phyloP scores from a whole-genome alignment of 352 stramenopile genomes.

The Phytophthora pinifolia region DNA sequence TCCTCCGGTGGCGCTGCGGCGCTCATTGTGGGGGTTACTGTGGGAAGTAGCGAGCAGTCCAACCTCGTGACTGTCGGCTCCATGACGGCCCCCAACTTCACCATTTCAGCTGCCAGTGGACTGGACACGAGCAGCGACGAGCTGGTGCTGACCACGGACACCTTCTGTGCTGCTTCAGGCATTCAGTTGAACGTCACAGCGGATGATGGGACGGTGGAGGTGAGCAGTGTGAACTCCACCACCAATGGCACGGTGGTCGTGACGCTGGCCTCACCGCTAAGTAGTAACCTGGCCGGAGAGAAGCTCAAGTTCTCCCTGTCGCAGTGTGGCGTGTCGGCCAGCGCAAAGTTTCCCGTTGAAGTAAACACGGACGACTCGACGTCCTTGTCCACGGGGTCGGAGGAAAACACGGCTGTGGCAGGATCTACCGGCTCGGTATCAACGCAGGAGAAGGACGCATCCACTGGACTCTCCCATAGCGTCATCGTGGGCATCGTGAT shows the following conservation, averaged over 20 bases:
- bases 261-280: constrained; percentile 36
- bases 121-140: constrained; percentile 35
- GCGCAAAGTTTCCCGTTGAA: constrained; percentile 20
- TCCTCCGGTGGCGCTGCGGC: constrained; percentile 29
- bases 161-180: constrained; percentile 35
- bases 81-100: constrained; percentile 40
- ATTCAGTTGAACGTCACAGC: constrained; percentile 40
- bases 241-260: constrained; percentile 48
- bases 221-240: constrained; percentile 39
- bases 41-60: constrained; percentile 51
- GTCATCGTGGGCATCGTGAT: constrained; percentile 73
- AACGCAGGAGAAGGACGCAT: constrained; percentile 51
- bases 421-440: constrained; percentile 27
- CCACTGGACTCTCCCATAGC: constrained; percentile 65
- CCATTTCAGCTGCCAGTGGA: constrained; percentile 41
- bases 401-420: constrained; percentile 9
- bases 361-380: constrained; percentile 22
- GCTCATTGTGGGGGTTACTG: constrained; percentile 51
- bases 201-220: constrained; percentile 21
- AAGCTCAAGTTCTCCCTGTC: constrained; percentile 47
- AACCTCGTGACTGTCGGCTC: constrained; percentile 46
- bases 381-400: constrained; percentile 16
- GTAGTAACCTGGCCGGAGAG: constrained; percentile 27
- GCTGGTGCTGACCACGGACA: constrained; percentile 42
- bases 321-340: constrained; percentile 42